Evolutionary conservation across 257 asterid species (phyloP), one percentile per base, ranked within the genome.

Genomic region (Solanum tacnaense): DNA sequence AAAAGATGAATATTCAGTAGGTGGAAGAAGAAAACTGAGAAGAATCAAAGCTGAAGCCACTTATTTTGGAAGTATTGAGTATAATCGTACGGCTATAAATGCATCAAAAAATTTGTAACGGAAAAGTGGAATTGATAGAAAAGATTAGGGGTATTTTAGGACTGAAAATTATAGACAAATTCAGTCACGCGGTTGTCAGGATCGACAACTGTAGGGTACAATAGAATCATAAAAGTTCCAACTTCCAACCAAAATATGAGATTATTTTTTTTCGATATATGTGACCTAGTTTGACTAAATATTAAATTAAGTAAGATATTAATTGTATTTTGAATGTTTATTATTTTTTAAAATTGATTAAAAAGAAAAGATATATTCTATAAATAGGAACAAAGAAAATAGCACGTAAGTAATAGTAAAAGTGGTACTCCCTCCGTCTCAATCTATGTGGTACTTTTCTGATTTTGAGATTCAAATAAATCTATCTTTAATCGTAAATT

Each of bases 41-140:
- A 20, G 41, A 18, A 39, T 31, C 11, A 25, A 44, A 39, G 70
- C 86, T 74, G 36, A 23, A 65, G 62, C 21, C 35, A 73, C 31
- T 44, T 60, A 68, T 87, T 46, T 85, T 75, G 38, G 75, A 56
- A 65, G 83, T 39, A 86, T 52, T 39, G 83, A 85, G 70, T 9
- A 65, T 41, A 62, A 88, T 88, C 86, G 34, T 31, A 85, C 88
- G 90, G 88, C 70, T 31, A 60, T 78, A 85, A 85, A 85, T 85
- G 84, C 70, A 79, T 75, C 65, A 20, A 41, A 62, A 82, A 10
- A 20, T 6, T 46, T 70, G 44, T 29, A 15, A 68, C 76, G 81
- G 82, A 15, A 25, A n/a, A 10, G 36, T 84, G 87, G 76, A 84
- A 84, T 84, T 84, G 16, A 35, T 38, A 7, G 15, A 31, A 44